phyloP scores from a whole-genome alignment of 257 asterid genomes.

The Lithospermum erythrorhizon region DNA sequence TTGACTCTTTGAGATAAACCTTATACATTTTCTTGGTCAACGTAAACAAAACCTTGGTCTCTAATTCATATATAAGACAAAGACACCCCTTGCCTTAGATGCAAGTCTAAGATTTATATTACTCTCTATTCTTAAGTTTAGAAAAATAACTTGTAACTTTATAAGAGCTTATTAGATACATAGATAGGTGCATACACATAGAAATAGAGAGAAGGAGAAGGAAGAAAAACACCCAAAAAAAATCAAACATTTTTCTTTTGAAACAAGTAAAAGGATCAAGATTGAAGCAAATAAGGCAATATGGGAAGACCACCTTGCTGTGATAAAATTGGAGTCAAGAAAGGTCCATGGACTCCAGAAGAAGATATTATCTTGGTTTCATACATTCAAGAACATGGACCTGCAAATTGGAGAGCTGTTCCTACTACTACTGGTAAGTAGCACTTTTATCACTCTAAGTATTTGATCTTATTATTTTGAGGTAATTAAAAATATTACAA shows the following conservation, averaged over 20 bases:
- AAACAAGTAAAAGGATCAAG: background rate
- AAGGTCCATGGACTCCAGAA: conserved; percentile 82
- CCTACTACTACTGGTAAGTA: conserved; percentile 55
- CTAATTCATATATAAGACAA: conserved; percentile 29
- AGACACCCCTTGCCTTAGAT: conserved; percentile 23
- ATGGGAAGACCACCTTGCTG: conserved; percentile 79
- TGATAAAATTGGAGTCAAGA: conserved; percentile 47
- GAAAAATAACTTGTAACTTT: background rate
- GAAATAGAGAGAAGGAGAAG: background rate
- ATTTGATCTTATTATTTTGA: no score
- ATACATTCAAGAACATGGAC: conserved; percentile 68
- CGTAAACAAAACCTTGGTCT: conserved; percentile 24
- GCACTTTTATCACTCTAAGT: background rate
- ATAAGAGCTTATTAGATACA: background rate
- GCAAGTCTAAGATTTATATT: conserved; percentile 18
- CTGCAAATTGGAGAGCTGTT: conserved; percentile 68
- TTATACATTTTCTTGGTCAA: conserved; percentile 30
- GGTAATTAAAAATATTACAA: no score
- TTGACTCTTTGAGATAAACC: conserved; percentile 38
- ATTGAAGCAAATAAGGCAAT: background rate
- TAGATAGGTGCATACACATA: background rate
- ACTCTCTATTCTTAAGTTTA: background rate
- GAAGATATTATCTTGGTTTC: conserved; percentile 63
- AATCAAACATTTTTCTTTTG: background rate
- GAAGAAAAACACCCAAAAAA: background rate